phyloP scores from a whole-genome alignment of 768 basidiomycete species.

The Inosperma sp. region DNA sequence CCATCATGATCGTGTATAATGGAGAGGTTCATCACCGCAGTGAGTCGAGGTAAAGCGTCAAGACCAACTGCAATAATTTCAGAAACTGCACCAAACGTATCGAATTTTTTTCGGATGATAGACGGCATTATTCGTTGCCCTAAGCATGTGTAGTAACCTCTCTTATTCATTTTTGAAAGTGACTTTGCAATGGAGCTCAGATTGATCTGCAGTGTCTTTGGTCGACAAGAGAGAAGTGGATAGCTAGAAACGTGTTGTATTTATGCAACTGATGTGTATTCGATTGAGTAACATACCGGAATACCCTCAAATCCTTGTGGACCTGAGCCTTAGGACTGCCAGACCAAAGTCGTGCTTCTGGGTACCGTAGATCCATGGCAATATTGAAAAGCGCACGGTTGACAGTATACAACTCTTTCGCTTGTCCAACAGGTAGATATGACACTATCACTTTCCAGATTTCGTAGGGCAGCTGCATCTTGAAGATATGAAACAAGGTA shows the following conservation, averaged over 20 bases:
- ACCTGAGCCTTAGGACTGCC: not conserved
- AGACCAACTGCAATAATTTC: not conserved
- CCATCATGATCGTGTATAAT: not conserved
- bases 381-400: not conserved
- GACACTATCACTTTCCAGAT: not conserved
- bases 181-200: not conserved
- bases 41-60: not conserved
- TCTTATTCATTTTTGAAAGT: not conserved
- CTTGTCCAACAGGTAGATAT: not conserved
- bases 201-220: not conserved
- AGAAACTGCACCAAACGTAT: not conserved
- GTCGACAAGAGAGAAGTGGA: not conserved
- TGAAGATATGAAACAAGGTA: too few relatives aligned
- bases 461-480: slow-evolving; percentile 2
- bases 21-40: not conserved
- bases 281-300: not conserved
- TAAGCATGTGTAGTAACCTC: not conserved
- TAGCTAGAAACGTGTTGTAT: not conserved
- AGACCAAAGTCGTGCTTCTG: not conserved
- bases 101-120: not conserved
- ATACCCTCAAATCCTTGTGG: not conserved
- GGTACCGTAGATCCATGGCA: not conserved
- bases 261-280: not conserved
- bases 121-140: not conserved
- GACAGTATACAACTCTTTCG: not conserved